Conservation (phyloP, 2,329 filamentous ascomycete species). For the Colletotrichum echinochloae region DNA sequence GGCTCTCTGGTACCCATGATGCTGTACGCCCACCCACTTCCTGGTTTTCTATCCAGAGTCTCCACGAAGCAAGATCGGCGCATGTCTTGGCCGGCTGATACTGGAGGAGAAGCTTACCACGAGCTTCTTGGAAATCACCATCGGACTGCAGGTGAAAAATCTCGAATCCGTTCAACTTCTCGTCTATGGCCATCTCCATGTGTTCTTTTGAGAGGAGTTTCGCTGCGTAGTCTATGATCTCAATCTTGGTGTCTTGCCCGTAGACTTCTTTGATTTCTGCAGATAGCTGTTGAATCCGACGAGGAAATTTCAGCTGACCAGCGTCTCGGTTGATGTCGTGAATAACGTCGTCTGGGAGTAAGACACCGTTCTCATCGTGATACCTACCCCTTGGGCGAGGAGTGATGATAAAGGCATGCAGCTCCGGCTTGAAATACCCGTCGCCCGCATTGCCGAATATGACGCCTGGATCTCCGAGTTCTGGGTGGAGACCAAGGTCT, state of each 20-base stretch:
- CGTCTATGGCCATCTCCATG: fast-evolving
- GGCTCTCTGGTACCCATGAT: not conserved
- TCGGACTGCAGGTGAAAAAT: not conserved
- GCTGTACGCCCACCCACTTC: not conserved
- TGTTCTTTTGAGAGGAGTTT: not conserved
- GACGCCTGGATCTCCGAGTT: not conserved
- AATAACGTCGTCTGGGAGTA: not conserved
- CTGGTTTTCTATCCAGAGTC: not conserved
- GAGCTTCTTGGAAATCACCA: not conserved
- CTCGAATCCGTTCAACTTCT: not conserved
- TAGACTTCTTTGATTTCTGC: not conserved
- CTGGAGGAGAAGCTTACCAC: not conserved
- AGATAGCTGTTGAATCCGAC: not conserved
- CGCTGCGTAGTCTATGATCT: not conserved
- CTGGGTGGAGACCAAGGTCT: not conserved
- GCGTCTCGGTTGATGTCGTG: not conserved
- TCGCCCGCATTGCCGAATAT: not conserved
- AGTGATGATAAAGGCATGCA: not conserved
- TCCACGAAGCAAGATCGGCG: not conserved
- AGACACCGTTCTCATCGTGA: not conserved
- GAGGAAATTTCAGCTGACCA: not conserved
- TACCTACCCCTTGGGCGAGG: not conserved
- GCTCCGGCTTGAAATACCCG: not conserved
- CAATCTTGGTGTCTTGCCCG: not conserved
- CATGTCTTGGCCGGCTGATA: not conserved